Percentiles rank a stretch among this genome's conserved stretches.
Evolutionary conservation across 768 basidiomycete genomes (phyloP).

Genomic region (Mycena galericulata): DNA sequence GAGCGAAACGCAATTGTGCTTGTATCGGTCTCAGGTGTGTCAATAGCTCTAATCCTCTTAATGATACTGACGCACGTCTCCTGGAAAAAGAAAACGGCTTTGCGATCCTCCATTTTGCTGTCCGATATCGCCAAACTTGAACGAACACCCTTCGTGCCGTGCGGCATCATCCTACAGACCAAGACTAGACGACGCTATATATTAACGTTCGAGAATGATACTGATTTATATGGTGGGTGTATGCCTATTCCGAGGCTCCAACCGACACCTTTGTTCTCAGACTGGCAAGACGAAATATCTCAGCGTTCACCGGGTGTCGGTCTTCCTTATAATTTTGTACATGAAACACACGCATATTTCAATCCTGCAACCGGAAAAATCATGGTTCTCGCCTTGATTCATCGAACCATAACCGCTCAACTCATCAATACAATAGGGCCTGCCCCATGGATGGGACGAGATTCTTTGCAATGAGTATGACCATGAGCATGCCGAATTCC

Average conservation of each 20-base stretch:
- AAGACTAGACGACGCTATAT: neutral
- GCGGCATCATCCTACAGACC: constrained; percentile 1
- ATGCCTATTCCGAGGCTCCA: neutral
- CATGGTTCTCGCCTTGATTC: neutral
- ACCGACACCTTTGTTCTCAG: neutral
- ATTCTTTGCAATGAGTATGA: neutral
- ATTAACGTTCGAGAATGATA: constrained; percentile 4
- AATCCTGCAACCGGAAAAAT: neutral
- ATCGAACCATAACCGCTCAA: neutral
- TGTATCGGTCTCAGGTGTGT: neutral
- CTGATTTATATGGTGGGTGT: neutral
- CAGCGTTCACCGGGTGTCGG: neutral
- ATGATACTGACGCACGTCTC: neutral
- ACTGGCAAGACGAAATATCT: constrained; percentile 20
- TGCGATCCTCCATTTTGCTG: neutral
- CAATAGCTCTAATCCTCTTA: neutral
- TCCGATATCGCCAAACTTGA: constrained; percentile 12
- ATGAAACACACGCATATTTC: neutral
- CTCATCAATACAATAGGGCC: constrained; percentile 1
- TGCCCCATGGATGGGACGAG: constrained; percentile 2
- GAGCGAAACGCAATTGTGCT: constrained; percentile 1
- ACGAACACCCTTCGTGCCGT: neutral
- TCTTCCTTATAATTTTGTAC: constrained; percentile 11
- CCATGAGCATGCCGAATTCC: neutral
- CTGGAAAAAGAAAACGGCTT: neutral